Evolutionary conservation across 192 early-diverging fungal genomes (phyloP), one percentile per base, ranked within the genome.

Genomic region (Linnemannia elongata): DNA sequence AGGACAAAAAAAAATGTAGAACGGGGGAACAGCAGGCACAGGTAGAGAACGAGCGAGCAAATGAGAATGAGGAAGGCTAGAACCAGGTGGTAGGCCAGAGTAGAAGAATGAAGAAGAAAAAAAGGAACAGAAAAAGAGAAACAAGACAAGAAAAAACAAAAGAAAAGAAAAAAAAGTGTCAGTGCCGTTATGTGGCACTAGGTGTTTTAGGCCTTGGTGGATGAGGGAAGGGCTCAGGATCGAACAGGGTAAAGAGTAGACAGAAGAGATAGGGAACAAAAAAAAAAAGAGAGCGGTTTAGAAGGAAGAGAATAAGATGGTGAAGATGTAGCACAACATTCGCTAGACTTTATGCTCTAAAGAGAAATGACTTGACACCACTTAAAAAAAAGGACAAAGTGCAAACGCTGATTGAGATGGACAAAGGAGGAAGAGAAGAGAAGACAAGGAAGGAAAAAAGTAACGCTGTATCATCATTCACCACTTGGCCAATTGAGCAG

Each of bases 91-190:
- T 66, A 30, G 27, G 55, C n/a, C 9, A 13, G 60, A 33, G 27
- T 66, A 27, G 24, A 27, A 66, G 60, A 15, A 33, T 27, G 52
- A 54, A 22, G 38, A 60, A 39, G 12, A 39, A 30, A 33, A 36
- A 17, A 52, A 39, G 30, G 47, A 76, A 60, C 35, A 35, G 33
- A 41, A 60, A 57, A 60, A 2, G 54, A 60, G 38, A 60, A 36
- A 76, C 54, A 49, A 76, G 45, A 55, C 45, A 75, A 42, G 18
- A 42, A 35, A 38, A 39, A 39, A 55, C 30, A 75, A 42, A 5
- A 75, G 17, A 75, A 36, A 63, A 75, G n/a, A 5, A 75, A 33
- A 75, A 36, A 63, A 33, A 63, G 55, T 60, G 9, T 60, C 55
- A 60, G 55, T 12, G 55, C 55, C 55, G 9, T 30, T 60, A 60